These are phyloP conservation scores for Hibiscus tridactylites DNA, from an alignment of 345 rosid species.

Conservation along the genomic window DNA sequence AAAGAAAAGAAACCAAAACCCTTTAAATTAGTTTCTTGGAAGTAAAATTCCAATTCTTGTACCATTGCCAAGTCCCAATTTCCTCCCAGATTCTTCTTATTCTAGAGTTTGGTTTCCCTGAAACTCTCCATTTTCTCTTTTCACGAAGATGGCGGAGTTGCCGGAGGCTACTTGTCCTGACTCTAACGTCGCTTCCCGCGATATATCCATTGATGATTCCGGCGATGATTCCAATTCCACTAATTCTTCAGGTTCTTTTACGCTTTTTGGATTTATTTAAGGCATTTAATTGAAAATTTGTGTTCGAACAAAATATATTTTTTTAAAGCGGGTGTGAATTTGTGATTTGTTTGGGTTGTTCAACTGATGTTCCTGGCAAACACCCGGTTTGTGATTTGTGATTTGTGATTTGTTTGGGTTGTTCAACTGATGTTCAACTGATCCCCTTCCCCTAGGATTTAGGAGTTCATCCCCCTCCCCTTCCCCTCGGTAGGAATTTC, in stretches of 20 bases:
- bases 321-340: not conserved
- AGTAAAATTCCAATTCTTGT: not conserved
- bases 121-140: not conserved
- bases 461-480: too few relatives aligned
- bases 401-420: not conserved
- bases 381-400: too few relatives aligned
- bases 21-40: not conserved
- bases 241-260: not conserved
- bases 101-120: constrained; percentile 1
- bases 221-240: not conserved
- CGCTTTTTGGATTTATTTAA: not conserved
- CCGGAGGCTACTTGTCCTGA: not conserved
- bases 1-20: not conserved
- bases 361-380: not conserved
- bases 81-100: not conserved
- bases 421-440: not conserved
- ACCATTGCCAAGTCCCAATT: not conserved
- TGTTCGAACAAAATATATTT: not conserved
- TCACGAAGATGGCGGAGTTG: not conserved
- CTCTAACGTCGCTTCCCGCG: not conserved
- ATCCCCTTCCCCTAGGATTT: too few relatives aligned
- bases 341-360: not conserved
- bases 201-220: not conserved
- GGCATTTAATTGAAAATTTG: not conserved
- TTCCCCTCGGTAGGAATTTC: too few relatives aligned